These are phyloP conservation scores for Talaromyces liani DNA, from an alignment of 495 filamentous ascomycete genomes.

Conservation along the genomic window DNA sequence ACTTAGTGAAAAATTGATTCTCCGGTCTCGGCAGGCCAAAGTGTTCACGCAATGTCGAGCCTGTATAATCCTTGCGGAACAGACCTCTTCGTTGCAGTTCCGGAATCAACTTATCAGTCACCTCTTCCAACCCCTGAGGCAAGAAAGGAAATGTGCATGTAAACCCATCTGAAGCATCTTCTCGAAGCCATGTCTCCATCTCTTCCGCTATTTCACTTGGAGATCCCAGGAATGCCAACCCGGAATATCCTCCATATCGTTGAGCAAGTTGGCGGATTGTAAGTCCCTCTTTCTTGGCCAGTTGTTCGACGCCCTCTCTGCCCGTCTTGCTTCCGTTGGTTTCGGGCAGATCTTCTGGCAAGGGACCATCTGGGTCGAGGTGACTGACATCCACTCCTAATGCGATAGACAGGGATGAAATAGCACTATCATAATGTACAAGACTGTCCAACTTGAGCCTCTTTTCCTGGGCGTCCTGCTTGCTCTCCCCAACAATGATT, in stretches of 20 bases:
- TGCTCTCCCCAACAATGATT: conserved; percentile 32
- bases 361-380: conserved; percentile 40
- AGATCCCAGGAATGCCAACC: conserved; percentile 46
- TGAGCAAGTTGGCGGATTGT: conserved; percentile 45
- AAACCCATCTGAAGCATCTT: conserved; percentile 39
- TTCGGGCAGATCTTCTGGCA: conserved; percentile 42
- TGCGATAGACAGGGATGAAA: conserved; percentile 44
- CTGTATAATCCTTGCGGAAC: conserved; percentile 40
- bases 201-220: conserved; percentile 41
- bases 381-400: conserved; percentile 39
- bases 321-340: conserved; percentile 47
- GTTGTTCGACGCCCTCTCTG: conserved; percentile 32
- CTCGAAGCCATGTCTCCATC: conserved; percentile 38
- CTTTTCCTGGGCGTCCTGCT: conserved; percentile 22
- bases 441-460: conserved; percentile 43
- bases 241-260: conserved; percentile 41
- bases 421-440: conserved; percentile 48
- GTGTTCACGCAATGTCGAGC: conserved; percentile 39
- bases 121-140: conserved; percentile 45
- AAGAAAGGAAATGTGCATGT: conserved; percentile 41
- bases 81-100: conserved; percentile 44
- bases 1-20: conserved; percentile 39
- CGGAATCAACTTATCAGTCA: conserved; percentile 38
- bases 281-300: conserved; percentile 36
- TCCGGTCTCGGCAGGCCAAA: conserved; percentile 40